Evolutionary conservation across 805 yeast species (phyloP).

Genomic region (Schwanniomyces occidentalis): DNA sequence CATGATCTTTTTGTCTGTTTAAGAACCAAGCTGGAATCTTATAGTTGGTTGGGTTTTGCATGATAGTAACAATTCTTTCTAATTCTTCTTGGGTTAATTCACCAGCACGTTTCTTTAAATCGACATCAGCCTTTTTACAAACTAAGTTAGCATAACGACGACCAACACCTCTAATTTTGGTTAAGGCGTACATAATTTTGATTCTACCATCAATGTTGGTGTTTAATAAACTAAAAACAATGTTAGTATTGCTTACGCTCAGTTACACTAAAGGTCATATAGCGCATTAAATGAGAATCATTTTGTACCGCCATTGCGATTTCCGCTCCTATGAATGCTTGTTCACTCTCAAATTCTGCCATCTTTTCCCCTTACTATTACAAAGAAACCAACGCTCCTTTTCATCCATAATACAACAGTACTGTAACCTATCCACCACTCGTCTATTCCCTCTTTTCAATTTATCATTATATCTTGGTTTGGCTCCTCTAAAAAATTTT

Average conservation of each 20-base stretch:
- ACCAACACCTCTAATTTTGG: constrained; percentile 99
- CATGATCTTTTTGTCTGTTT: constrained; percentile 98
- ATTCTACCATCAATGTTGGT: constrained; percentile 99
- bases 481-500: constrained; percentile 3
- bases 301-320: no score
- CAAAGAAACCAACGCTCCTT: no score
- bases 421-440: no score
- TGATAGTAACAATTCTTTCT: constrained; percentile 99
- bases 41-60: constrained; percentile 99
- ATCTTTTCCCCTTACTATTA: no score
- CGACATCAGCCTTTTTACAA: constrained; percentile 99
- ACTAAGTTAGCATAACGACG: constrained; percentile 99
- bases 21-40: constrained; percentile 99
- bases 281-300: no score
- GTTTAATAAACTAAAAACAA: constrained; percentile 83
- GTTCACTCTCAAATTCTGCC: no score
- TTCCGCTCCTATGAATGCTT: no score
- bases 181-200: constrained; percentile 99
- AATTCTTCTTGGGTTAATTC: constrained; percentile 99
- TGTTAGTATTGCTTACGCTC: constrained; percentile 21
- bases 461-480: no score
- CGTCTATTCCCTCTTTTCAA: no score
- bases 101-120: constrained; percentile 98
- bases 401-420: no score
- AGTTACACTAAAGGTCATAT: no score